Evolutionary conservation across 106 monocot genomes (phyloP), one percentile per base, ranked within the genome.

Genomic region (Iris macrosiphon): DNA sequence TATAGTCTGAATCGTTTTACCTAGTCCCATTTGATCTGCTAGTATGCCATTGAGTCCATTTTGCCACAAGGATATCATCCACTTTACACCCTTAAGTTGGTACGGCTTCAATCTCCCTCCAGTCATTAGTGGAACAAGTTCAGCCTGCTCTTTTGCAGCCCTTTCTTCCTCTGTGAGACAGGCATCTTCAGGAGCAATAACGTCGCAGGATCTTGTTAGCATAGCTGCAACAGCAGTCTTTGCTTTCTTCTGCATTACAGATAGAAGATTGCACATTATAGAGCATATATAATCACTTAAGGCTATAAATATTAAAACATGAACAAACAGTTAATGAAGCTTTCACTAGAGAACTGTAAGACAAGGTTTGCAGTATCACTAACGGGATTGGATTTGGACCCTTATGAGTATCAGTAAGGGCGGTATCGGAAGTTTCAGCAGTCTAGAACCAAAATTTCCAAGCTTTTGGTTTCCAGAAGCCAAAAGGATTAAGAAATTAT

Each of bases 21-120:
- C 96, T 39, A 96, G 79, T 26, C 96, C 96, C 96, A 96, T 96
- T 68, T 96, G 96, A 70, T 96, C 96, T 7, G 96, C 96, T 28
- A 96, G 59, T 28, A 96, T 96, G 25, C 96, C 96, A 83, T 96
- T 96, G 1, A 96, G 77, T 21, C 96, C 96, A 69, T 96, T 96
- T 66, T 96, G 96, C 90, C 90, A 96, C 49, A 96, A 56, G 2
- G 96, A 96, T 25, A 96, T 91, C 32, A 96, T 29, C 96, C 96
- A 96, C 44, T 91, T 96, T 29, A 96, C 86, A 31, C 96, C 96
- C 68, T 96, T 96, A 26, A 90, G 31, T 57, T 96, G 96, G 69
- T 96, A 96, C 12, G 72, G 40, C 56, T 96, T 96, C 68, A 96
- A 46, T 61, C 74, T 87, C 14, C 96, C 96, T 40, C 96, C 96